phyloP scores from a whole-genome alignment of 169 alveolate genomes.

The Cryptosporidium bovis region DNA sequence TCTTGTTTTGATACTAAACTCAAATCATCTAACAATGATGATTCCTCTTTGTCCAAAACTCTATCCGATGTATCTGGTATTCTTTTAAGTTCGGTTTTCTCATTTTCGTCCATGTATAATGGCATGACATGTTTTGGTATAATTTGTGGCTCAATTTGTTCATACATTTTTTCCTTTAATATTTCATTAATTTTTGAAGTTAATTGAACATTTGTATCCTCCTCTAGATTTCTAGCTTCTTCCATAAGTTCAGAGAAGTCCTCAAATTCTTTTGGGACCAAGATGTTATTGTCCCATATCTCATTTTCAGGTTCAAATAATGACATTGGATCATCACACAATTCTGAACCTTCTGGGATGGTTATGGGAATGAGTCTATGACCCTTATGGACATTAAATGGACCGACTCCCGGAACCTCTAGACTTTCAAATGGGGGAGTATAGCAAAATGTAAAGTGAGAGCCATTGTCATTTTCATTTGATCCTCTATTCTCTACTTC shows the following conservation, averaged over 20 bases:
- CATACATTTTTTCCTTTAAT: neutral
- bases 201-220: constrained; percentile 8
- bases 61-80: neutral
- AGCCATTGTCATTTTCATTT: too few relatives aligned
- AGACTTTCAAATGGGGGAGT: constrained; percentile 53
- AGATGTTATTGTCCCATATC: constrained; percentile 27
- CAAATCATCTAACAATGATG: constrained; percentile 35
- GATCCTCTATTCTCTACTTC: too few relatives aligned
- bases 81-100: neutral
- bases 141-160: constrained; percentile 6
- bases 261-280: constrained; percentile 42
- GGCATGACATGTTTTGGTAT: constrained; percentile 32
- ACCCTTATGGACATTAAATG: constrained; percentile 34
- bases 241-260: constrained; percentile 38
- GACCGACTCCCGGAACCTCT: constrained; percentile 62
- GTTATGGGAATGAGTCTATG: constrained; percentile 50
- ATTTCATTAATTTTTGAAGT: constrained; percentile 28
- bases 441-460: neutral
- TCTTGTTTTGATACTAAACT: neutral
- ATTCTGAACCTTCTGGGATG: constrained; percentile 18
- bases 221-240: constrained; percentile 8
- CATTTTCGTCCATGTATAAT: neutral
- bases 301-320: constrained; percentile 10
- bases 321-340: constrained; percentile 30
- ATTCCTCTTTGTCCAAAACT: neutral